These are phyloP conservation scores for Xylaria sp. DNA, from an alignment of 2,329 filamentous ascomycete species.

Conservation along the genomic window DNA sequence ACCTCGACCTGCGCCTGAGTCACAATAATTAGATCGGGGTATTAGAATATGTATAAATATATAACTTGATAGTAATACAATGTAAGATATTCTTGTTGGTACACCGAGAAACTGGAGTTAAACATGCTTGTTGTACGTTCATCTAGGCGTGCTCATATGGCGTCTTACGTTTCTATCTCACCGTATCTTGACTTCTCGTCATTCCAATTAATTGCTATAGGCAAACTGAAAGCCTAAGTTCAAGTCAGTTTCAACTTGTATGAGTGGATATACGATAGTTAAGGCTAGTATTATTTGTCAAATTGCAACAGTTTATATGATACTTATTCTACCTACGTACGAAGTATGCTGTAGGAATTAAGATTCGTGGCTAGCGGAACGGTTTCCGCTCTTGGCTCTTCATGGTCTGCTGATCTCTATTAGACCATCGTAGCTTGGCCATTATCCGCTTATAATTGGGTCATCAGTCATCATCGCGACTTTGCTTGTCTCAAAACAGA, in stretches of 20 bases:
- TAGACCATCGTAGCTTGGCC: slow-evolving; percentile 8
- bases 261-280: too few species aligned
- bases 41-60: too few species aligned
- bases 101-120: not conserved
- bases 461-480: not conserved
- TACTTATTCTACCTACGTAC: not conserved
- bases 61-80: not conserved
- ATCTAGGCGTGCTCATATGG: not conserved
- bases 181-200: not conserved
- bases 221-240: too few species aligned
- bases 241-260: not conserved
- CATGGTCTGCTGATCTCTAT: not conserved
- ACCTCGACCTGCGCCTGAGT: slow-evolving; percentile 43
- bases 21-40: slow-evolving; percentile 19
- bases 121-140: not conserved
- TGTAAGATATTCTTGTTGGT: not conserved
- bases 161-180: not conserved
- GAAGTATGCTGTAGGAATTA: not conserved
- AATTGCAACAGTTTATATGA: not conserved
- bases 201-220: too few species aligned
- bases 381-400: slow-evolving; percentile 20
- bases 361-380: slow-evolving; percentile 16
- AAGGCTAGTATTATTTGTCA: not conserved
- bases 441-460: slow-evolving; percentile 16
- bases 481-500: slow-evolving; percentile 26